Conservation (phyloP, 495 filamentous ascomycete species). For the Talaromyces nanjingensis region DNA sequence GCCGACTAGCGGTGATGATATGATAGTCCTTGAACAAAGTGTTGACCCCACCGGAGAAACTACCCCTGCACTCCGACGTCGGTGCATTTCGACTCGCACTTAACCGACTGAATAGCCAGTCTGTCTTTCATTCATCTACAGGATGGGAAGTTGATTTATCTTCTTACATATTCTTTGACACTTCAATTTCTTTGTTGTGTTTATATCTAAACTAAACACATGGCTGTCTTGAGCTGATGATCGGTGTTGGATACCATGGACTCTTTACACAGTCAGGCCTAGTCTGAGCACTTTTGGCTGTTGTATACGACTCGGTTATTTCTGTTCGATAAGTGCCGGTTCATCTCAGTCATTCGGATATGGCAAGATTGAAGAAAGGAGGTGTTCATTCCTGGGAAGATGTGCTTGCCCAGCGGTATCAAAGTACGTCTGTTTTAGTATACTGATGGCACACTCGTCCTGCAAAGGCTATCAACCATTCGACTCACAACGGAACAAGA, state of each 20-base stretch:
- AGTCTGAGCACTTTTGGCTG: not conserved
- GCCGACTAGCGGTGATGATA: not conserved
- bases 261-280: not conserved
- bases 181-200: not conserved
- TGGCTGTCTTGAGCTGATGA: not conserved
- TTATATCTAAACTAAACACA: not conserved
- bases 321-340: not conserved
- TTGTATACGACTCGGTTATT: not conserved
- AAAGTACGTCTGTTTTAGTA: constrained; percentile 24
- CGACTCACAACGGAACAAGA: not conserved
- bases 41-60: not conserved
- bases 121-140: not conserved
- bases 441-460: not conserved
- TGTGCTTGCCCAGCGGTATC: constrained; percentile 38
- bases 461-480: not conserved
- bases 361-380: constrained; percentile 31
- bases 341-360: constrained; percentile 8
- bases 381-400: constrained; percentile 44
- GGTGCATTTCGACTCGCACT: not conserved
- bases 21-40: not conserved
- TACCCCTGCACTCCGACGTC: not conserved
- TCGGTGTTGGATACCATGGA: constrained; percentile 2
- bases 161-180: not conserved
- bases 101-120: not conserved
- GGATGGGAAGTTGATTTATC: not conserved